Evolutionary conservation across 2,329 filamentous ascomycete genomes (phyloP), one percentile per base, ranked within the genome.

Genomic region (Aspergillus texensis): DNA sequence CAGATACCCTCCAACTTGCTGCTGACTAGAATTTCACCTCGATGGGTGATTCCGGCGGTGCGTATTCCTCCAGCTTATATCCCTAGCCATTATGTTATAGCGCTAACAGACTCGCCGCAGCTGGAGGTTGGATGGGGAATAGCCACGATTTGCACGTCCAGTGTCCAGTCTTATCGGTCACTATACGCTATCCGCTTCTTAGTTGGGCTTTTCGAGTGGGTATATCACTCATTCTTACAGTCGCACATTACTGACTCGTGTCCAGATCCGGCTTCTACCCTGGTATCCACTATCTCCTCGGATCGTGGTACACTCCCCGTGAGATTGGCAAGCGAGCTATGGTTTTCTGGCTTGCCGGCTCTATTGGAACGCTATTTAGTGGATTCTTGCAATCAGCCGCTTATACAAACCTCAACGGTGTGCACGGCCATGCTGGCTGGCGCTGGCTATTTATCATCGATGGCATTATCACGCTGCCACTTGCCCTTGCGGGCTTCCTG

Each of bases 1-100:
- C 79, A 78, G 9, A 72, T 81, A 2, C 77, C 81, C 0, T 73
- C 70, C 52, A 83, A 83, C 62, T 66, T 84, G 28, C 68, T 83
- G 63, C 75, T 84, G 63, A 83, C 81, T 9, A 65, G 81, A 16
- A 65, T 83, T 0, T 78, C 77, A 0, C 81, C 81, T 5, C 74
- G 80, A 39, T 78, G 74, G 64, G 82, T 81, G 71, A 77, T 83
- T 14, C 74, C 80, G 0, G 36, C 71, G 70, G 59, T 61, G 30
- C 1, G 53, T 3, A 19, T 41, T 12, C 52, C 36, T 36, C 50
- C 58, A 24, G n/a, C n/a, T 12, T 39, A 53, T 58, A 5, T 61
- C n/a, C 52, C 57, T 6, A 58, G 52, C 3, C 16, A 46, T 11
- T 21, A 6, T 28, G 21, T 19, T 8, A 8, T 19, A 24, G 57